Evolutionary conservation across 495 filamentous ascomycete genomes (phyloP).

Genomic region (Wilcoxina mikolae): DNA sequence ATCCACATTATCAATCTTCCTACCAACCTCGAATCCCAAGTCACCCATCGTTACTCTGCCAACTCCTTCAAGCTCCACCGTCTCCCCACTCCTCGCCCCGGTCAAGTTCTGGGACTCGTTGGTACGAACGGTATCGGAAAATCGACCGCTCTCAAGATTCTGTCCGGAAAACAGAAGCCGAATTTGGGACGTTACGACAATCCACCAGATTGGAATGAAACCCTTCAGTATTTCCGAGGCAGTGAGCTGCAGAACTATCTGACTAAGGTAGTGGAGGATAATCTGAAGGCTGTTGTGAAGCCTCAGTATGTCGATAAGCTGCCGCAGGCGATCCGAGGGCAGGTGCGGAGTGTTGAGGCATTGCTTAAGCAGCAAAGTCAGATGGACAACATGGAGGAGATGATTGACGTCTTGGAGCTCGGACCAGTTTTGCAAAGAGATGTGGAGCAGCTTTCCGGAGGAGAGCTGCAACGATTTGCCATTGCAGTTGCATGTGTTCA

Average conservation of each 20-base stretch:
- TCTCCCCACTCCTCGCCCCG: constrained; percentile 85
- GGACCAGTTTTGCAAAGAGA: constrained; percentile 76
- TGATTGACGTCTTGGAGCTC: constrained; percentile 78
- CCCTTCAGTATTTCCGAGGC: constrained; percentile 91
- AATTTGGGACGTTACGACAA: constrained; percentile 91
- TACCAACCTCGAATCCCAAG: constrained; percentile 92
- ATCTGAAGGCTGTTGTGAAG: constrained; percentile 93
- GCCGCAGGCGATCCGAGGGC: constrained; percentile 70
- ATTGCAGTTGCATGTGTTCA: constrained; percentile 92
- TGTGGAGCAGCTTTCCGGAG: constrained; percentile 77
- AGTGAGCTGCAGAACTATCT: constrained; percentile 99
- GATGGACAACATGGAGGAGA: constrained; percentile 69
- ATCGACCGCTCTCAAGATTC: constrained; percentile 93
- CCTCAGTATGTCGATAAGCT: constrained; percentile 98
- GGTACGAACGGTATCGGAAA: constrained; percentile 99
- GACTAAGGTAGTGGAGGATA: constrained; percentile 90
- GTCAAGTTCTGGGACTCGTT: constrained; percentile 91
- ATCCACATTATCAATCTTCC: constrained; percentile 99
- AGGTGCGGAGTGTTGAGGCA: constrained; percentile 57
- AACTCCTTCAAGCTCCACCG: constrained; percentile 99
- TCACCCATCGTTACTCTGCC: constrained; percentile 95
- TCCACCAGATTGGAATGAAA: constrained; percentile 97
- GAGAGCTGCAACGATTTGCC: constrained; percentile 94
- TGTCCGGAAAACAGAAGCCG: constrained; percentile 95
- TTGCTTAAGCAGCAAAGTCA: constrained; percentile 60